Percentiles rank a stretch among this genome's conserved stretches.
Conservation (phyloP, 495 filamentous ascomycete species). For the Filosporella fistucella region DNA sequence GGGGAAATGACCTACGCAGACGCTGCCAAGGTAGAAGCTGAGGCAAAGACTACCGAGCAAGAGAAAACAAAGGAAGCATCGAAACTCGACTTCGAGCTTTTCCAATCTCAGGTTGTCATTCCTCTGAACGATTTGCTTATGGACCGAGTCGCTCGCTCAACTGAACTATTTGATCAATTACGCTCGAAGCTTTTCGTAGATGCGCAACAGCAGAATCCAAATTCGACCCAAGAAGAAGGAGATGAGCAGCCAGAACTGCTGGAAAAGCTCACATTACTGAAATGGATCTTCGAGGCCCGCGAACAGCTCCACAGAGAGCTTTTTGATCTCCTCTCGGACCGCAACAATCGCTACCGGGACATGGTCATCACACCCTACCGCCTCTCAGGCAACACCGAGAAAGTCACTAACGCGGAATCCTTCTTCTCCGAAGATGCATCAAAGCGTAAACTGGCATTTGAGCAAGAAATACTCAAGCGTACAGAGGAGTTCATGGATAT, state of each 20-base stretch:
- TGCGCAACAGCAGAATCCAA: slow-evolving; percentile 65
- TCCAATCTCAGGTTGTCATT: slow-evolving; percentile 69
- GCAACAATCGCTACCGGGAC: slow-evolving; percentile 79
- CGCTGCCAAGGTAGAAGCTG: slow-evolving; percentile 66
- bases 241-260: slow-evolving; percentile 92
- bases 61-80: slow-evolving; percentile 55
- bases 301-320: slow-evolving; percentile 79
- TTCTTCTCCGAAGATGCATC: slow-evolving; percentile 79
- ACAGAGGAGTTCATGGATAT: slow-evolving; percentile 74
- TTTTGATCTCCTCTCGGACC: slow-evolving; percentile 77
- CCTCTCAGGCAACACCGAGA: slow-evolving; percentile 62
- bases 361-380: slow-evolving; percentile 79
- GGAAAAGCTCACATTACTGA: slow-evolving; percentile 89
- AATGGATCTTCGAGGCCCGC: slow-evolving; percentile 95
- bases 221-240: slow-evolving; percentile 86
- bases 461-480: slow-evolving; percentile 62
- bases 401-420: slow-evolving; percentile 64
- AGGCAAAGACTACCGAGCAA: slow-evolving; percentile 61
- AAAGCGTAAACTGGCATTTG: slow-evolving; percentile 61
- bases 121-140: slow-evolving; percentile 72
- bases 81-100: slow-evolving; percentile 70
- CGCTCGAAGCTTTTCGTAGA: slow-evolving; percentile 68
- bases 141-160: slow-evolving; percentile 55
- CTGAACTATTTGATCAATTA: slow-evolving; percentile 65
- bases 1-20: slow-evolving; percentile 76